A percentile compares a stretch with the other conserved stretches of the same genome.
Evolutionary conservation across 192 early-diverging fungal species (phyloP).

Genomic region (Phycomyces blakesleeanus): DNA sequence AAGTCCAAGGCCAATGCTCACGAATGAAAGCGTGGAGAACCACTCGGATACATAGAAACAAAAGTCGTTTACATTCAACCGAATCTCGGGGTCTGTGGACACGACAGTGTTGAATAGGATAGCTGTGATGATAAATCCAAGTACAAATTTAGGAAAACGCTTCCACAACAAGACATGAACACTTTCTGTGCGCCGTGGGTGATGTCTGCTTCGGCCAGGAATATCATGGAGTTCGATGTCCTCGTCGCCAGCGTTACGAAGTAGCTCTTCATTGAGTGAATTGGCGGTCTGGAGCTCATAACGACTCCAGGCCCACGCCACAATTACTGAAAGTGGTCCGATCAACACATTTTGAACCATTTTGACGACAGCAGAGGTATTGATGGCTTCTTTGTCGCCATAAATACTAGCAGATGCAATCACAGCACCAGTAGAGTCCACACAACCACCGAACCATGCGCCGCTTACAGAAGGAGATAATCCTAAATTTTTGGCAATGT

Average conservation of each 20-base stretch:
- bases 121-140: constrained; percentile 47
- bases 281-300: constrained; percentile 31
- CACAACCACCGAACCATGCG: constrained; percentile 54
- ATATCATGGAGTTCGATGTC: not conserved
- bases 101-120: constrained; percentile 47
- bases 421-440: constrained; percentile 54
- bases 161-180: constrained; percentile 39
- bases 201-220: too few relatives aligned
- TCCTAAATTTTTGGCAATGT: constrained; percentile 41
- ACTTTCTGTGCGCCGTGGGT: constrained; percentile 20
- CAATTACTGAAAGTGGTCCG: constrained; percentile 46
- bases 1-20: constrained; percentile 49
- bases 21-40: constrained; percentile 52
- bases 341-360: constrained; percentile 55
- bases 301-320: constrained; percentile 44
- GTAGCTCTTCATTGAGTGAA: constrained; percentile 12
- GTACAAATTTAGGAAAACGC: constrained; percentile 50
- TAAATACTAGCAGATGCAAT: constrained; percentile 51
- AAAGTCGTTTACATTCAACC: constrained; percentile 38
- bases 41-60: constrained; percentile 51
- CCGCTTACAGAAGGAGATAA: constrained; percentile 40
- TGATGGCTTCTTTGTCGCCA: constrained; percentile 38
- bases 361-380: constrained; percentile 51
- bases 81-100: constrained; percentile 22
- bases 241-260: not conserved